Base-by-base conservation (phyloP, 306 rosid species). In the Parietaria judaica region DNA sequence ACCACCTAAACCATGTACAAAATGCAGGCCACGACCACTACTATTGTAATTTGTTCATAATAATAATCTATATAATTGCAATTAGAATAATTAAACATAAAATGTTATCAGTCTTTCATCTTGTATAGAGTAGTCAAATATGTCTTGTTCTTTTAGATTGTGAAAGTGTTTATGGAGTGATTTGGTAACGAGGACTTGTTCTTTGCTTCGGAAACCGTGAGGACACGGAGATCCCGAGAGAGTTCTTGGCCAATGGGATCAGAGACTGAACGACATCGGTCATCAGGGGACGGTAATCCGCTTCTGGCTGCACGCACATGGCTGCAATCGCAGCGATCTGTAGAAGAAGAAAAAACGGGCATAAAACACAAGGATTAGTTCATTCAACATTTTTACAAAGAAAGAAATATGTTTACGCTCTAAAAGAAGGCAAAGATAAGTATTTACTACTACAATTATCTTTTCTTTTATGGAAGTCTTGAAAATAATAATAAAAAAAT, bases 281-380 rank as follows among this genome's bases (percentile, higher is more conserved):
- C 95, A 89, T 89, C 34, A 94, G 70, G 7, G 99, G 99, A 61
- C 99, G 77, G 74, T 89, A 94, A 54, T 82, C 97, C 62, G 97
- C 94, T 84, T 94, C 97, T 62, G 97, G 89, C 76, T 89, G 99
- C 75, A 89, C 87, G 67, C 99, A 94, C 97, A 89, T 81, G 51
- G 99, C 99, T 68, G 99, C 99, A 59, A 94, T 84, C 36, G 99
- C 97, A 9, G 97, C 99, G 63, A 86, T 60, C 97, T 94, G 68
- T 11, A 67, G 11, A 23, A 66, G 58, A 36, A 14, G 56, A 44
- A 4, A 35, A 23, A 60, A 39, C 31, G 57, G 51, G 51, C 38
- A 46, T n/a, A 63, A 14, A 13, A 66, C 34, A 45, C 37, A 47
- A 51, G 14, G 68, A 59, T 66, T 57, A n/a, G 36, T 48, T 60